Percentiles rank a stretch among this genome's conserved stretches.
Evolutionary conservation across 225 moss, liverwort and hornwort species (phyloP).

Genomic region (Anthoceros angustus): DNA sequence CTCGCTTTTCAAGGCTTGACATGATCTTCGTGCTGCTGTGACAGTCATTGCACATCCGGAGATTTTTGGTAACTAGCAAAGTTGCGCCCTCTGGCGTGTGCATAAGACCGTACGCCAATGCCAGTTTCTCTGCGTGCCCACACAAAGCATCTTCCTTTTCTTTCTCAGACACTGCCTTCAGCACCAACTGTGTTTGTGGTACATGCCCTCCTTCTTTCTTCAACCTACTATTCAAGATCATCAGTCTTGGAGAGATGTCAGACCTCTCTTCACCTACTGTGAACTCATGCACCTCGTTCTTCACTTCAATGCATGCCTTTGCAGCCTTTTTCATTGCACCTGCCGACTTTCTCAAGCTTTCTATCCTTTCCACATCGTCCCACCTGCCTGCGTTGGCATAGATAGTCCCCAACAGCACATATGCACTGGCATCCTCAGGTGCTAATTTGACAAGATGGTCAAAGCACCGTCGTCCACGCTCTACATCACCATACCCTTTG

Average conservation of each 20-base stretch:
- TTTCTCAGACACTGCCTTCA: neutral
- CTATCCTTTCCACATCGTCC: neutral
- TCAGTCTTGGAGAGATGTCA: neutral
- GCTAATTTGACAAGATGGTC: neutral
- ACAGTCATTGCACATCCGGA: neutral
- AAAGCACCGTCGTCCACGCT: neutral
- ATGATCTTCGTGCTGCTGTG: slow-evolving; percentile 5
- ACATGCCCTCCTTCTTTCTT: neutral
- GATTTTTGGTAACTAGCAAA: neutral
- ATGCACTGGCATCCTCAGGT: slow-evolving; percentile 1
- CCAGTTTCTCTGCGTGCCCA: neutral
- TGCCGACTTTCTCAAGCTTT: neutral
- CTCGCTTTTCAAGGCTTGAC: neutral
- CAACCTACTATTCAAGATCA: neutral
- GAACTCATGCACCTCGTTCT: neutral
- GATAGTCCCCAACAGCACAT: neutral
- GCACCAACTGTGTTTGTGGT: neutral
- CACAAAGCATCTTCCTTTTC: neutral
- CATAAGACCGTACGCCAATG: neutral
- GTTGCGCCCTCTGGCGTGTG: neutral
- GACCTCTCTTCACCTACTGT: slow-evolving; percentile 1
- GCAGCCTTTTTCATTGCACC: slow-evolving; percentile 1
- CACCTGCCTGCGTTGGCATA: neutral
- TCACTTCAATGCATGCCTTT: neutral
- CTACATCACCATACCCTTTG: neutral